Conservation (phyloP, 2,329 filamentous ascomycete species). For the Xylariaceae sp. region DNA sequence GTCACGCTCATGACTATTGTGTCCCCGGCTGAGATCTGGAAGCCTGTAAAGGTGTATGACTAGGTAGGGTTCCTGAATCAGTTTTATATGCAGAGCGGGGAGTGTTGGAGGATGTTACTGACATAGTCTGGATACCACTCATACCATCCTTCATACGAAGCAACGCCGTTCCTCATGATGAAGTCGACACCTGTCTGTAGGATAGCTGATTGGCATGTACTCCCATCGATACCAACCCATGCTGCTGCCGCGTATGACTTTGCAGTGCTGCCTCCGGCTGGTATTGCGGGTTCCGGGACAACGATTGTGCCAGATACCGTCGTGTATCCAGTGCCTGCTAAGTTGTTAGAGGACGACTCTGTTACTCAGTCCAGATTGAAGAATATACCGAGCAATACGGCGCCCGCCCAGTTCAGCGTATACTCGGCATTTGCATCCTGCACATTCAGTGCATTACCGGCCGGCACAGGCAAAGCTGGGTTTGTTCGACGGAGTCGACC, state of each 20-base stretch:
- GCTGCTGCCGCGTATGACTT: conserved; percentile 16
- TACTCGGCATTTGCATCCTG: conserved; percentile 41
- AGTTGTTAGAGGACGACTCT: background rate
- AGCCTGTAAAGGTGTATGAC: conserved; percentile 47
- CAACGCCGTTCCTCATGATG: conserved; percentile 38
- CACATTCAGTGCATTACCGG: conserved; percentile 30
- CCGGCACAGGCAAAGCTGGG: conserved; percentile 30
- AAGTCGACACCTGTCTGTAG: conserved; percentile 59
- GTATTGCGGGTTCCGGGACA: conserved; percentile 44
- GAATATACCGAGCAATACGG: conserved; percentile 45
- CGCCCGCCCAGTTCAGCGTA: conserved; percentile 58
- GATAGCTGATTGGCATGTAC: conserved; percentile 52
- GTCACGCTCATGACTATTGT: conserved; percentile 27
- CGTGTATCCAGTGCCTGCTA: conserved; percentile 41
- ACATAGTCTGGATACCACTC: conserved; percentile 59
- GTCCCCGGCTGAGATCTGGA: conserved; percentile 37
- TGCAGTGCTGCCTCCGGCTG: conserved; percentile 21
- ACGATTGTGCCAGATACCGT: conserved; percentile 52
- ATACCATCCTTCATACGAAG: conserved; percentile 54
- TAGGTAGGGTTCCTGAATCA: background rate
- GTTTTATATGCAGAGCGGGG: background rate
- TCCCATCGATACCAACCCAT: conserved; percentile 62
- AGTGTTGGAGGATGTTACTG: background rate
- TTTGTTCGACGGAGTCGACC: conserved; percentile 21
- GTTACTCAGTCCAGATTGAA: background rate